Conservation (phyloP, 441 rosid species). For the Mallotus japonicus region DNA sequence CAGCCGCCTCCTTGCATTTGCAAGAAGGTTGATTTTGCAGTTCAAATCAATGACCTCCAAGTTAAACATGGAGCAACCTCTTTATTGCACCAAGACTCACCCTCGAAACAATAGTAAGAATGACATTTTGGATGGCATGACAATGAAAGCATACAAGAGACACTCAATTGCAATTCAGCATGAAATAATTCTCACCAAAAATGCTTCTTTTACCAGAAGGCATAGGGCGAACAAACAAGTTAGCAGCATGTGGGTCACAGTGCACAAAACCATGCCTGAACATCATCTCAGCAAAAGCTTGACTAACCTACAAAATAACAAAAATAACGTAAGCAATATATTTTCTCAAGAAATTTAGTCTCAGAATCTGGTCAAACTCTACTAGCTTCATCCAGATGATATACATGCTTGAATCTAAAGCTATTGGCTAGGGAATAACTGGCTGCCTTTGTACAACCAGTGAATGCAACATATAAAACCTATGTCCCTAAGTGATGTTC, state of each 20-base stretch:
- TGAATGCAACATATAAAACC: neutral
- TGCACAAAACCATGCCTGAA: conserved; percentile 97
- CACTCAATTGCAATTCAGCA: conserved; percentile 8
- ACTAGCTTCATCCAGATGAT: neutral
- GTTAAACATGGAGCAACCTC: neutral
- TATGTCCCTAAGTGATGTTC: neutral
- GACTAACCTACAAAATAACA: conserved; percentile 66
- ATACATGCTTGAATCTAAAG: neutral
- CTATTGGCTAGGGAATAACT: neutral
- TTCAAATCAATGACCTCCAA: neutral
- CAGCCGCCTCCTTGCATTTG: neutral
- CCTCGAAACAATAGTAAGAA: neutral
- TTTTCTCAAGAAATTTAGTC: neutral
- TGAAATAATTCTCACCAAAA: conserved; percentile 46
- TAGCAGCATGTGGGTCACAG: conserved; percentile 99
- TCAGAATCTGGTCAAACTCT: neutral
- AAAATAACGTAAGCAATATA: neutral
- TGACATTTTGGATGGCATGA: neutral
- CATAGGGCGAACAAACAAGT: conserved; percentile 77
- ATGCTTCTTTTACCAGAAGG: conserved; percentile 57
- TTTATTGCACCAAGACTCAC: neutral
- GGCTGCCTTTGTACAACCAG: neutral
- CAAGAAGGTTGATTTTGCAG: neutral
- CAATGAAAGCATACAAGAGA: neutral
- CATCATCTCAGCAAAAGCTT: conserved; percentile 94